A percentile compares a stretch with the other conserved stretches of the same genome.
Conservation (phyloP, 768 basidiomycete species). For the Paxillus rubicundulus region DNA sequence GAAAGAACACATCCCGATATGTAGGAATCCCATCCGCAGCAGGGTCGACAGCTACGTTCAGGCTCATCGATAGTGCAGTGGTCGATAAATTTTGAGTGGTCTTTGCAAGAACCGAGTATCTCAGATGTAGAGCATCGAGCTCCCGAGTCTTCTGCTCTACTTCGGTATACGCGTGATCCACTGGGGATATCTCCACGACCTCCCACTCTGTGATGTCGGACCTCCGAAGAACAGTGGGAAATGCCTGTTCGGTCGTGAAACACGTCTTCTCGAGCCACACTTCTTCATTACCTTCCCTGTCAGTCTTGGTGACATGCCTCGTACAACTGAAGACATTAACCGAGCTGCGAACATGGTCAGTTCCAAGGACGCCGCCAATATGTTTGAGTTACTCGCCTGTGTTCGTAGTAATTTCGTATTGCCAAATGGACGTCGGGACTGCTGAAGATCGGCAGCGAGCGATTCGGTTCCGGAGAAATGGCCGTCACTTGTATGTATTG, state of each 20-base stretch:
- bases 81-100: constrained; percentile 71
- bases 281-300: constrained; percentile 67
- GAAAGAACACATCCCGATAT: constrained; percentile 77
- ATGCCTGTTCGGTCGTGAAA: constrained; percentile 81
- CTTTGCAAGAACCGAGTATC: constrained; percentile 77
- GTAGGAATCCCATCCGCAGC: constrained; percentile 70
- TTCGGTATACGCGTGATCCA: constrained; percentile 80
- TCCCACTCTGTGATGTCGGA: constrained; percentile 78
- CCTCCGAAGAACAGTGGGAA: constrained; percentile 88
- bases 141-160: constrained; percentile 81
- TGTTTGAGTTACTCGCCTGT: constrained; percentile 50
- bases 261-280: constrained; percentile 88
- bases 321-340: constrained; percentile 81
- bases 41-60: constrained; percentile 86
- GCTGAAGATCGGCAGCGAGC: constrained; percentile 70
- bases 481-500: constrained; percentile 89
- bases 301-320: constrained; percentile 61
- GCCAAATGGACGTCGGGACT: constrained; percentile 80
- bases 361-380: background rate
- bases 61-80: constrained; percentile 78
- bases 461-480: constrained; percentile 83
- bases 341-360: constrained; percentile 47
- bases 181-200: constrained; percentile 76
- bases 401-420: constrained; percentile 84
- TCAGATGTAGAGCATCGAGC: constrained; percentile 60